These are phyloP conservation scores for Iris macrosiphon DNA, from an alignment of 106 monocot genomes.

Conservation along the genomic window DNA sequence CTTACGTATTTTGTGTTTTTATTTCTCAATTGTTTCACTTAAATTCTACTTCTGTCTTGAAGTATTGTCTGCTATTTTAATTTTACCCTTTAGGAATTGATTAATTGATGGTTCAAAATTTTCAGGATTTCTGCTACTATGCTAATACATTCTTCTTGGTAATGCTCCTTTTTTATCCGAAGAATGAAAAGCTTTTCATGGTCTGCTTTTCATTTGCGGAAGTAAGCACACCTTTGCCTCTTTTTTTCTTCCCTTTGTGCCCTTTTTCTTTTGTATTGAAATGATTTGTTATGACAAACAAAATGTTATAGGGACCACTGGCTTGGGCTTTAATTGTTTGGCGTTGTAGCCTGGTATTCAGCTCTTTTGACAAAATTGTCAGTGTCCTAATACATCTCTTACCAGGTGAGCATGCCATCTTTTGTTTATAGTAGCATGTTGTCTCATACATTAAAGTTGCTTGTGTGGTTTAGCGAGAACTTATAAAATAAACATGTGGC, in stretches of 20 bases:
- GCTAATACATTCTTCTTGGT: conserved; percentile 91
- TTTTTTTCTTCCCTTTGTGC: too few species aligned
- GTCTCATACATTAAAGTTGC: too few species aligned
- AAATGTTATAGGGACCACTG: conserved; percentile 65
- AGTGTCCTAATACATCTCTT: conserved; percentile 98
- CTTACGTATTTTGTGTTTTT: too few species aligned
- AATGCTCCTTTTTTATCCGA: conserved; percentile 87
- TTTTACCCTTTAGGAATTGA: too few species aligned
- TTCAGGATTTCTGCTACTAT: conserved; percentile 99
- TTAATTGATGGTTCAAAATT: conserved; percentile 4
- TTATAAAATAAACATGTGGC: too few species aligned
- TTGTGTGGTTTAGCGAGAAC: too few species aligned
- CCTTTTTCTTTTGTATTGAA: too few species aligned
- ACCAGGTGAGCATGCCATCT: conserved; percentile 60
- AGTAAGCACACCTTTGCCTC: conserved; percentile 57
- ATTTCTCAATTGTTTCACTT: too few species aligned
- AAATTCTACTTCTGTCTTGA: too few species aligned
- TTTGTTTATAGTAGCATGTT: too few species aligned
- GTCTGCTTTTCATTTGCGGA: conserved; percentile 99
- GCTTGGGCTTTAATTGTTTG: conserved; percentile 99
- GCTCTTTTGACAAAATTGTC: conserved; percentile 94
- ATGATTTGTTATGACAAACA: not conserved
- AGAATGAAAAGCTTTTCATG: conserved; percentile 98
- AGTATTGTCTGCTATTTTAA: too few species aligned
- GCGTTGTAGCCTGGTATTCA: conserved; percentile 96